Evolutionary conservation across 1,284 basidiomycete species (phyloP), one percentile per base, ranked within the genome.

Genomic region (Ustilago cynodontis): DNA sequence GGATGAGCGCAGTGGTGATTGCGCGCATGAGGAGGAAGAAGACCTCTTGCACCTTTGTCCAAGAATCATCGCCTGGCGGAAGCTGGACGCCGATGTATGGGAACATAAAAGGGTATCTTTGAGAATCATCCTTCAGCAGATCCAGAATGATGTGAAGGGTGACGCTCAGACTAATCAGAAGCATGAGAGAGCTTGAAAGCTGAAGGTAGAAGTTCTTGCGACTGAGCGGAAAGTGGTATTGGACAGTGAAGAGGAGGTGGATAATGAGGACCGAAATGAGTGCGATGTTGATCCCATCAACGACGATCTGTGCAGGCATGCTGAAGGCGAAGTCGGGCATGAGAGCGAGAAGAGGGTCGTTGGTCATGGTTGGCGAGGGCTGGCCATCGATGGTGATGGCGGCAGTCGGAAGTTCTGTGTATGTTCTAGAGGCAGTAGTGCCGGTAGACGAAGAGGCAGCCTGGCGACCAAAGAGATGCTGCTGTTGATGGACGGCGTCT

Each of bases 211-310:
- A 99, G 88, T 99, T 99, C 82, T 93, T 90, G 13, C 92, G 92
- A 1, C 94, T 94, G 45, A 99, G 91, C 0, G 94, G 94, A 89
- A 93, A 94, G 87, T 99, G 96, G 82, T 98, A 98, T 85, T 95
- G 94, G 0, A 93, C 92, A 20, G 97, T 98, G 87, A 99, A 98
- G 68, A 95, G 86, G 70, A 99, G 91, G 80, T 98, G 95, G 70
- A 96, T 91, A 81, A 96, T 89, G 31, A 99, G 91, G n/a, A 98
- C 92, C 53, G 90, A 88, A 51, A 93, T 90, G 65, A 99, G 91
- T 1, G 96, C 94, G 71, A 97, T 87, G 24, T 94, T 91, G 80
- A 98, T 91, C 53, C 95, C 94, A 5, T 91, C 92, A 60, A 96
- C 88, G 73, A 97, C 89, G 54, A 98, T 91, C 84, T 99, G 97